Base-by-base conservation (phyloP, 1,284 basidiomycete species). In the Cryptococcus sp. region DNA sequence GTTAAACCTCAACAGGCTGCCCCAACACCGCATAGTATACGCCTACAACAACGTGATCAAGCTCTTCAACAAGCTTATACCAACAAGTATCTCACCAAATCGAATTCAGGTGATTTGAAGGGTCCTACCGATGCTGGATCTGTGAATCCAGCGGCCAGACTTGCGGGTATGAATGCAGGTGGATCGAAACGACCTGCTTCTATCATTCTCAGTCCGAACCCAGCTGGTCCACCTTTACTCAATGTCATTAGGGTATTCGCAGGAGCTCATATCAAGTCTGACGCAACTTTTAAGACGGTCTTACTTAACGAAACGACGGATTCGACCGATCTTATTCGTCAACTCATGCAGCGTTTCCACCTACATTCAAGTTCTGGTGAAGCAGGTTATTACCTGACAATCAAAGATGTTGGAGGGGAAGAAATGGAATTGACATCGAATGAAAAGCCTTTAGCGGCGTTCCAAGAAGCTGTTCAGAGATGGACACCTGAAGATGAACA, bases 221-320 rank as follows among this genome's bases (percentile, higher is more conserved):
- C 50, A 61, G 82, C 80, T 7, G 80, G 84, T 2, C 82, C 82
- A 14, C 90, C 90, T 0, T 87, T 94, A 62, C 83, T 98, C 57
- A 96, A 88, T 66, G 94, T 98, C 57, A 85, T 98, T 52, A 87
- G 94, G 15, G 85, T 98, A 46, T 98, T 98, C 71, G 93, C 93
- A 0, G 95, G 94, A 7, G 85, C 88, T 59, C 68, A 76, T 23
- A 70, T 80, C 58, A 86, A 93, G 69, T 90, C 90, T 1, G 93
- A 97, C 63, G 90, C 92, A 3, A 96, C 93, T 0, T 98, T 98
- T 83, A 98, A 98, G 80, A 98, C 95, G 1, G 95, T 96, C 0
- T 78, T 98, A 23, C 83, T 98, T 59, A 97, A 94, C 68, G 80
- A 88, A 6, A 86, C 85, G 4, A 97, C 93, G 0, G 88, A 86